Evolutionary conservation across 805 yeast species (phyloP).

Genomic region (Candida chauliodis): DNA sequence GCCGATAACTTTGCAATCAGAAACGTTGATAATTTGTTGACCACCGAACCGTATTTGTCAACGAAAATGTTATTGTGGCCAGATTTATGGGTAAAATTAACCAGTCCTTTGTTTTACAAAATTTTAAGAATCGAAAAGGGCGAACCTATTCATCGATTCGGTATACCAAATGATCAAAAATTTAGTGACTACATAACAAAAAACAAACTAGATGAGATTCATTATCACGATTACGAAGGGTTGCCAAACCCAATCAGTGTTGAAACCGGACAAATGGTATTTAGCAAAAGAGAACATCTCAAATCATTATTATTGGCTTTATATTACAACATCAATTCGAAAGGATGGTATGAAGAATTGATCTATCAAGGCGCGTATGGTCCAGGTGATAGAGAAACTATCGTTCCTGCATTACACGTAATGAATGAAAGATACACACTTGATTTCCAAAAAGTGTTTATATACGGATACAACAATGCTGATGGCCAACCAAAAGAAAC

Average conservation of each 20-base stretch:
- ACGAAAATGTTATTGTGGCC: conserved; percentile 35
- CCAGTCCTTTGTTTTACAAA: conserved; percentile 30
- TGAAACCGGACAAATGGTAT: conserved; percentile 36
- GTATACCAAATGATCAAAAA: conserved; percentile 23
- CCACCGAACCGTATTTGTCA: conserved; percentile 20
- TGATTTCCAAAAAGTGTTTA: conserved; percentile 16
- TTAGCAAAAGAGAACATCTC: conserved; percentile 31
- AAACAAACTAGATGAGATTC: conserved; percentile 16
- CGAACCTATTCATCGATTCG: conserved; percentile 25
- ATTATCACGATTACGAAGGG: conserved; percentile 32
- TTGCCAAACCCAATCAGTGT: conserved; percentile 25
- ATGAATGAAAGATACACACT: conserved; percentile 32
- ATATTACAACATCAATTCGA: conserved; percentile 33
- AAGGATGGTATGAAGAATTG: conserved; percentile 23
- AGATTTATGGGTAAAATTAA: conserved; percentile 31
- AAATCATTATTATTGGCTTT: conserved; percentile 26
- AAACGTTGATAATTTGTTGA: conserved; percentile 25
- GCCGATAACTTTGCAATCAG: conserved; percentile 31
- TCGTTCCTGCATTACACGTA: conserved; percentile 34
- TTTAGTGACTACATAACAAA: conserved; percentile 19
- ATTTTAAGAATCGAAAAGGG: conserved; percentile 29
- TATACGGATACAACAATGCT: conserved; percentile 13
- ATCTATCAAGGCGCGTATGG: conserved; percentile 36
- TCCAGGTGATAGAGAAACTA: conserved; percentile 35
- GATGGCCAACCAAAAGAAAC: conserved; percentile 19